Conservation (phyloP, 1,139 yeast genomes). For the Taiozyma sp. region DNA sequence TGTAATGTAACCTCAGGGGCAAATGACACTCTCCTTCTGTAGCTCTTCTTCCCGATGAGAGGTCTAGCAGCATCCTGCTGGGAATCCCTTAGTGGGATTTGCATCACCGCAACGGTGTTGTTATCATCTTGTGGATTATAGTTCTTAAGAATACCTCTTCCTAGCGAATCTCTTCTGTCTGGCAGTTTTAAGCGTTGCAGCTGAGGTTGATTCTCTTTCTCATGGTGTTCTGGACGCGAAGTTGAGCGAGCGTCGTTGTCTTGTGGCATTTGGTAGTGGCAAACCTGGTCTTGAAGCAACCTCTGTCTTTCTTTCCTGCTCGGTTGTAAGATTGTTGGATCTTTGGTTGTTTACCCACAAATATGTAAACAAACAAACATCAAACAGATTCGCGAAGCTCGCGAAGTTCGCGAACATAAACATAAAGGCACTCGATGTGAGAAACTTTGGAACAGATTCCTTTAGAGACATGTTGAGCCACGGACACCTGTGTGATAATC, state of each 20-base stretch:
- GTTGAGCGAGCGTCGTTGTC: not conserved
- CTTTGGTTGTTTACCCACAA: not conserved
- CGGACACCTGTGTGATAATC: too few relatives aligned
- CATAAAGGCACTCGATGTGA: accelerated
- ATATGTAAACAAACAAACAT: conserved; percentile 4
- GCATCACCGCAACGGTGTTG: conserved; percentile 26
- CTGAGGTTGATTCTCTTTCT: conserved; percentile 11
- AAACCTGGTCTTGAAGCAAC: not conserved
- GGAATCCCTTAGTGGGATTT: conserved; percentile 17
- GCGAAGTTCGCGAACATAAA: too few relatives aligned
- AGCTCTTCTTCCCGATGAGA: conserved; percentile 10
- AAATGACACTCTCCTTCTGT: conserved; percentile 57
- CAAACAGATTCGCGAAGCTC: not conserved
- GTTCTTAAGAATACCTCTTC: conserved; percentile 32
- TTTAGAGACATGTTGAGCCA: too few relatives aligned
- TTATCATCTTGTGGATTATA: conserved; percentile 18
- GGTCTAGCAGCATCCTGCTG: conserved; percentile 6
- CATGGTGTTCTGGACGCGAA: conserved; percentile 28
- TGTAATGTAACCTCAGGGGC: conserved; percentile 75
- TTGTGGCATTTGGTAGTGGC: not conserved
- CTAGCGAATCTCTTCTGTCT: conserved; percentile 31
- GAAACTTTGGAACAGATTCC: too few relatives aligned
- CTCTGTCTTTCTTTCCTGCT: not conserved
- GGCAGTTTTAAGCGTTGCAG: not conserved
- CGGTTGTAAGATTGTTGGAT: not conserved